phyloP scores from a whole-genome alignment of 1,284 basidiomycete species.

The Mycena citricolor region DNA sequence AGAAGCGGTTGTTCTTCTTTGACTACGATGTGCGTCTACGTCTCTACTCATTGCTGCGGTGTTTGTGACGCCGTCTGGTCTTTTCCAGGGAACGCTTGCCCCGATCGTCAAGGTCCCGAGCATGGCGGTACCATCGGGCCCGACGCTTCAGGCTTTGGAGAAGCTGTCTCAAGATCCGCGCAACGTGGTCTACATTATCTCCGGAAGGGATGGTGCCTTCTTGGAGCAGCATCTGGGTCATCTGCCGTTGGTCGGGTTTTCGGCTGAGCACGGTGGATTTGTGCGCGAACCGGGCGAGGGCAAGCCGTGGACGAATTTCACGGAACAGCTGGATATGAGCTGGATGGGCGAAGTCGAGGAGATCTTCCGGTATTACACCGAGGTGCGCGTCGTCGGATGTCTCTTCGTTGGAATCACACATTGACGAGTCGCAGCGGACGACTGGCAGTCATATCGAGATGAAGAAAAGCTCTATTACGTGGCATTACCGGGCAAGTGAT shows the following conservation, averaged over 20 bases:
- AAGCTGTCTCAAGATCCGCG: conserved; percentile 75
- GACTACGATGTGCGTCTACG: conserved; percentile 83
- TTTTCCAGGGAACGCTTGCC: conserved; percentile 82
- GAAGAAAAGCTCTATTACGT: conserved; percentile 97
- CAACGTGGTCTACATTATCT: conserved; percentile 97
- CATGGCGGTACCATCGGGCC: conserved; percentile 80
- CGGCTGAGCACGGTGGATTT: conserved; percentile 96
- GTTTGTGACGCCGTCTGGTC: conserved; percentile 2
- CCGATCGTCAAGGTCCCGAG: conserved; percentile 95
- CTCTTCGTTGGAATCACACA: conserved; percentile 4
- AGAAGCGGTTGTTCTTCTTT: conserved; percentile 89
- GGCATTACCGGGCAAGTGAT: conserved; percentile 94
- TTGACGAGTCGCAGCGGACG: conserved; percentile 55
- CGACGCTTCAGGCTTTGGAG: conserved; percentile 76
- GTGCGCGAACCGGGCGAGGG: conserved; percentile 68
- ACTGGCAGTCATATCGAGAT: conserved; percentile 95
- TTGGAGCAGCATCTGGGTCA: conserved; percentile 91
- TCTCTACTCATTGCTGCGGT: conserved; percentile 4
- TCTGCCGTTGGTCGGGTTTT: conserved; percentile 82
- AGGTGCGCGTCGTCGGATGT: conserved; percentile 45
- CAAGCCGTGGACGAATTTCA: conserved; percentile 84
- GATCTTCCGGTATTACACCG: conserved; percentile 96
- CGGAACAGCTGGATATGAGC: conserved; percentile 90
- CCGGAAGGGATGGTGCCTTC: conserved; percentile 93
- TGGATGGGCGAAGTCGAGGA: conserved; percentile 97